Base-by-base conservation (phyloP, 78 protist species). In the Creolimax fragrantissima region DNA sequence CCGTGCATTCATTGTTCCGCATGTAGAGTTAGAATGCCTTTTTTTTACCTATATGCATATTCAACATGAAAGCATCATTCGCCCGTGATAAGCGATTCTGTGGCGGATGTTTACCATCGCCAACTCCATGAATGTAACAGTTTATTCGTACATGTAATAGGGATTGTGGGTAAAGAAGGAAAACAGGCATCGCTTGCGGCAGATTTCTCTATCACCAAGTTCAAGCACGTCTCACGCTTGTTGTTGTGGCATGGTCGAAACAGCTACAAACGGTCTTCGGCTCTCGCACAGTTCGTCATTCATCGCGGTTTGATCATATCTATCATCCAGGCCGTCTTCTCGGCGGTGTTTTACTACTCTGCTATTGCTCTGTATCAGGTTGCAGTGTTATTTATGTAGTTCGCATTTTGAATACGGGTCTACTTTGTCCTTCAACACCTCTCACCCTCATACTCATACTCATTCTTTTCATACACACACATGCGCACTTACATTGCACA, bases 251-350 rank as follows among this genome's bases (percentile, higher is more conserved):
- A 95, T 24, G 98, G 98, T 3, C 95, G 96, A 42, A 92, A 94
- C 41, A 43, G 86, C 24, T 97, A 96, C 95, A 74, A 94, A 44
- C 91, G 97, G 4, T 92, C 94, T 41, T 44, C 96, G 5, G 93
- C 67, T 37, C 91, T 97, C 74, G 89, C 95, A 41, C 88, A 85
- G 85, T 96, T 98, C 90, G 96, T 98, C 3, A 97, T 98, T 45
- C 99, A 98, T 44, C 96, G 99, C 24, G 99, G 99, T n/a, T 95
- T 98, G 37, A 96, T 98, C 93, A 98, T 98, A 32, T 94, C 98
- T 24, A 84, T 98, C 58, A 95, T 97, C 58, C 99, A 98, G 84
- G 97, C 98, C 35, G 97, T 97, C 11, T 98, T 98, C 93, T 94
- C 97, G 41, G 95, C 98, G 2, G 88, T 97, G 90, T 98, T 97